Percentiles rank a stretch among this genome's conserved stretches.
phyloP scores from a whole-genome alignment of 139 green algal species.

The Chlamydomonas incerta region DNA sequence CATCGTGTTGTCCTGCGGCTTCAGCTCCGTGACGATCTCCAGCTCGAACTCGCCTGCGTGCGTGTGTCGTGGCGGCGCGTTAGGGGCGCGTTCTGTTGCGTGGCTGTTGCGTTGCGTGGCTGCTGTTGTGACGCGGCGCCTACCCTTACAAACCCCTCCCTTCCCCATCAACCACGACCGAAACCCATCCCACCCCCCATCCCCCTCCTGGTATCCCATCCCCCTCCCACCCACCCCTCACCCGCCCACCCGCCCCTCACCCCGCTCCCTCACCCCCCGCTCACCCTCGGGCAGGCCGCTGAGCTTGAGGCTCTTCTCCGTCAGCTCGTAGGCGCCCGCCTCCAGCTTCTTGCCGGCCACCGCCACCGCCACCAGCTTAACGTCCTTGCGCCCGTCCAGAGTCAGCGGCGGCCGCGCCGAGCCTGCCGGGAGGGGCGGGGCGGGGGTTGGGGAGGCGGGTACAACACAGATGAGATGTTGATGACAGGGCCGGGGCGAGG shows the following conservation, averaged over 20 bases:
- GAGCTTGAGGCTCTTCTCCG: slow-evolving; percentile 62
- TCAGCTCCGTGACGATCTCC: slow-evolving; percentile 80
- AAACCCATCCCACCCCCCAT: too few relatives aligned
- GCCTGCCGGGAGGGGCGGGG: background rate
- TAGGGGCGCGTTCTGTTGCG: too few relatives aligned
- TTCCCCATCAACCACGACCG: too few relatives aligned
- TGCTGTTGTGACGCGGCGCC: too few relatives aligned
- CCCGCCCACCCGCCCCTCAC: background rate
- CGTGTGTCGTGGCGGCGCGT: too few relatives aligned
- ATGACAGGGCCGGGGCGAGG: too few relatives aligned
- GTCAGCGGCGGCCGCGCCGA: slow-evolving; percentile 18
- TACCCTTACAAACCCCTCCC: too few relatives aligned
- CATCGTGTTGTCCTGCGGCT: slow-evolving; percentile 93
- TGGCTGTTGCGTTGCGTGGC: too few relatives aligned
- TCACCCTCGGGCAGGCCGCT: slow-evolving; percentile 48
- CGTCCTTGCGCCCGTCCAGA: slow-evolving; percentile 60
- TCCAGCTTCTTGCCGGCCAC: slow-evolving; percentile 60
- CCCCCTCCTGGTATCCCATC: background rate
- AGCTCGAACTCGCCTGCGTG: slow-evolving; percentile 66
- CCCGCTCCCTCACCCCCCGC: background rate
- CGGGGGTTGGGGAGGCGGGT: too few relatives aligned
- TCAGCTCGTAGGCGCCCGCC: slow-evolving; percentile 52
- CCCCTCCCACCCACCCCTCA: background rate
- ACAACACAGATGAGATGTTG: too few relatives aligned
- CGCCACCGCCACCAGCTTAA: slow-evolving; percentile 68